These are phyloP conservation scores for Penicillium sp. DNA, from an alignment of 2,329 filamentous ascomycete species.

Conservation along the genomic window DNA sequence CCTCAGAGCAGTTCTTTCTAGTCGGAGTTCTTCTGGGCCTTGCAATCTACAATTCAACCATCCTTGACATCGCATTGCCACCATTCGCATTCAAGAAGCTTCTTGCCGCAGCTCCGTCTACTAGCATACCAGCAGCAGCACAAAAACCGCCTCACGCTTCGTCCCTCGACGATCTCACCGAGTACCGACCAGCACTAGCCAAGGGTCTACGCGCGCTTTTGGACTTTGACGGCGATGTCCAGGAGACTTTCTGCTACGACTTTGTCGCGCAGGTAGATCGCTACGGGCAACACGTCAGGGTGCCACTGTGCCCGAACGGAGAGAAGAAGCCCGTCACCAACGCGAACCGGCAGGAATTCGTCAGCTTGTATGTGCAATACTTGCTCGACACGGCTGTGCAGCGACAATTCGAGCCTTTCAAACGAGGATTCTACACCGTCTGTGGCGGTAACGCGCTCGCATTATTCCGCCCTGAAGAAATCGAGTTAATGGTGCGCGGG, in stretches of 20 bases:
- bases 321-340: constrained; percentile 77
- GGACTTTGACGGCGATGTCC: constrained; percentile 79
- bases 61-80: constrained; percentile 81
- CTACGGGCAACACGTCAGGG: constrained; percentile 64
- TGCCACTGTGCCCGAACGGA: constrained; percentile 71
- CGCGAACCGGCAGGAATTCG: constrained; percentile 76
- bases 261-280: constrained; percentile 74
- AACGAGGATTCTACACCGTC: constrained; percentile 87
- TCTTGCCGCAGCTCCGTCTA: constrained; percentile 68
- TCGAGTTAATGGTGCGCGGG: constrained; percentile 79
- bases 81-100: constrained; percentile 88
- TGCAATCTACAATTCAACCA: constrained; percentile 93
- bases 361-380: constrained; percentile 77
- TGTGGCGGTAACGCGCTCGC: constrained; percentile 84
- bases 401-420: constrained; percentile 89
- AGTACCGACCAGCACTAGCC: constrained; percentile 73
- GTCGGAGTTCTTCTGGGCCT: constrained; percentile 83
- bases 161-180: constrained; percentile 75
- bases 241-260: constrained; percentile 73
- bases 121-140: constrained; percentile 55
- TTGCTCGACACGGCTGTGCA: constrained; percentile 72
- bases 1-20: constrained; percentile 85
- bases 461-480: constrained; percentile 85
- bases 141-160: constrained; percentile 62
- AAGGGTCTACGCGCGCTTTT: constrained; percentile 71